Evolutionary conservation across 345 rosid genomes (phyloP).

Genomic region (Rhodomyrtus tomentosa): DNA sequence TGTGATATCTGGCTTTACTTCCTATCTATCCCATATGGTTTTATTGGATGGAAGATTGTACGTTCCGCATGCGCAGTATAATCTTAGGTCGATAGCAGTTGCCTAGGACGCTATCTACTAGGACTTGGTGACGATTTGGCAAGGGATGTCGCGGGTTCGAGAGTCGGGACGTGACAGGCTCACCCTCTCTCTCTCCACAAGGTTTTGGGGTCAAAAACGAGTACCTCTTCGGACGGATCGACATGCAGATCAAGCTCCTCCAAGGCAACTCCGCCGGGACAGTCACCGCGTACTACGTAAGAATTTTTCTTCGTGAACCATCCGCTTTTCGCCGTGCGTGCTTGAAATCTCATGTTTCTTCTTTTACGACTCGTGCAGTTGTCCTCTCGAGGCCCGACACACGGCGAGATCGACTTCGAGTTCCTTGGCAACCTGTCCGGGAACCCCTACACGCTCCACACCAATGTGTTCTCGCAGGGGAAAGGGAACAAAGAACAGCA

Average conservation of each 20-base stretch:
- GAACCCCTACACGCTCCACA: constrained; percentile 2
- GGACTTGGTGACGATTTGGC: too few relatives aligned
- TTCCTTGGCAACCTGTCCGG: constrained; percentile 3
- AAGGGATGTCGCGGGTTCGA: too few relatives aligned
- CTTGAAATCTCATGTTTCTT: too few relatives aligned
- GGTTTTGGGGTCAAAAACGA: constrained; percentile 49
- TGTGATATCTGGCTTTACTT: too few relatives aligned
- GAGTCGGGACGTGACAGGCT: too few relatives aligned
- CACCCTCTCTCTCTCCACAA: constrained; percentile 21
- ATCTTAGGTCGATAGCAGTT: too few relatives aligned
- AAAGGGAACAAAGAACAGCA: constrained; percentile 7
- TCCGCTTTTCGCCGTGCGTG: too few relatives aligned
- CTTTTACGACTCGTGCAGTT: not conserved
- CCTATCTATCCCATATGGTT: too few relatives aligned
- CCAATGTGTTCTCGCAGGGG: constrained; percentile 3
- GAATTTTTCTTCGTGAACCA: not conserved
- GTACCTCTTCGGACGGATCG: constrained; percentile 35
- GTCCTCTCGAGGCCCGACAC: constrained; percentile 1
- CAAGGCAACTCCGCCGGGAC: constrained; percentile 55
- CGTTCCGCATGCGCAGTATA: too few relatives aligned
- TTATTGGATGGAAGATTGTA: too few relatives aligned
- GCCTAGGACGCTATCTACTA: too few relatives aligned
- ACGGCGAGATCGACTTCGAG: constrained; percentile 7
- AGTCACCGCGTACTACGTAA: constrained; percentile 48
- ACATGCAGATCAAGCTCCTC: constrained; percentile 42